These are phyloP conservation scores for Lathyrus sativus DNA, from an alignment of 306 rosid genomes.

Conservation along the genomic window DNA sequence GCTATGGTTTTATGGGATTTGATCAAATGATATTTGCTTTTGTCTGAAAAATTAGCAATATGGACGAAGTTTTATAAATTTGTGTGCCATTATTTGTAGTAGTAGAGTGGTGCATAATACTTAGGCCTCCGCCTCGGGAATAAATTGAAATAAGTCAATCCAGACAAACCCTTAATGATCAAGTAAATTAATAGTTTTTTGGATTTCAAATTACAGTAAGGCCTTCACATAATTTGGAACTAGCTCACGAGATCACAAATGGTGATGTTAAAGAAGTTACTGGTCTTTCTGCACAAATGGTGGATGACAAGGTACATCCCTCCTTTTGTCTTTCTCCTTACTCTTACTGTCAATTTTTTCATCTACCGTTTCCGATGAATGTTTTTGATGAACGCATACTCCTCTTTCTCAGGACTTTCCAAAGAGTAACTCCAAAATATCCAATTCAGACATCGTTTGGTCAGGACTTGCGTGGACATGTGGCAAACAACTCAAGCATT, in stretches of 20 bases:
- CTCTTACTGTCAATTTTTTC: neutral
- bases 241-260: slow-evolving; percentile 46
- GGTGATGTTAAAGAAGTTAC: slow-evolving; percentile 45
- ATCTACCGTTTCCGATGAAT: slow-evolving; percentile 3
- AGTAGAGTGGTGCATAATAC: slow-evolving; percentile 4
- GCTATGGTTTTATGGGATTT: slow-evolving; percentile 6
- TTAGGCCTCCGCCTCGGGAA: too few species aligned
- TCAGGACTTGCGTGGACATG: slow-evolving; percentile 92
- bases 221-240: slow-evolving; percentile 48
- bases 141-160: too few species aligned
- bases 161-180: neutral
- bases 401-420: slow-evolving; percentile 55
- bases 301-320: slow-evolving; percentile 52
- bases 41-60: neutral
- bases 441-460: slow-evolving; percentile 82
- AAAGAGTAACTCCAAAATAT: slow-evolving; percentile 58
- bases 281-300: slow-evolving; percentile 44
- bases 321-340: neutral
- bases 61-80: slow-evolving; percentile 2
- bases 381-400: slow-evolving; percentile 31
- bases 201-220: slow-evolving; percentile 49
- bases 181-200: neutral
- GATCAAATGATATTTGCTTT: slow-evolving; percentile 12
- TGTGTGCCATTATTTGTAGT: slow-evolving; percentile 18
- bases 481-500: slow-evolving; percentile 94